These are phyloP conservation scores for Croton setiger DNA, from an alignment of 441 rosid genomes.

Conservation along the genomic window DNA sequence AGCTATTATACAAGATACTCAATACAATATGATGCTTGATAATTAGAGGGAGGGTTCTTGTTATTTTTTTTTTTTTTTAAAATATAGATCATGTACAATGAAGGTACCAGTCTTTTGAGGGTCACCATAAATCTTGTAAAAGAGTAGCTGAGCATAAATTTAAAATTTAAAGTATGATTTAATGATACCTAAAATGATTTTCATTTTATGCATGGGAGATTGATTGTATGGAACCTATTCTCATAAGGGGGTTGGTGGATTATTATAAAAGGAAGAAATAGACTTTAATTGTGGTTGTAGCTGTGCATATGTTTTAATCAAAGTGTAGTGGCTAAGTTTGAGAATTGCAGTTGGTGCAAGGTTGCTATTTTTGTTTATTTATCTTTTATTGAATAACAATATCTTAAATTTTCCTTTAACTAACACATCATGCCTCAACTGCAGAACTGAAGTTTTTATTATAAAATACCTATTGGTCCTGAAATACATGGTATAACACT, in stretches of 20 bases:
- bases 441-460: too few species aligned
- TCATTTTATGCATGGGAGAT: not conserved
- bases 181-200: not conserved
- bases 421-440: not conserved
- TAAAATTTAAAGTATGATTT: not conserved
- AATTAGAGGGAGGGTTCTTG: not conserved
- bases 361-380: too few species aligned
- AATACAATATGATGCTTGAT: not conserved
- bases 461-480: not conserved
- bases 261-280: not conserved
- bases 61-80: not conserved
- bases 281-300: not conserved
- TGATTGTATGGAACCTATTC: not conserved
- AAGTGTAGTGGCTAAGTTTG: not conserved
- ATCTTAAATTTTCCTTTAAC: not conserved
- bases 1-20: not conserved
- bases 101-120: not conserved
- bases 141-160: not conserved
- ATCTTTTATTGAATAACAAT: too few species aligned
- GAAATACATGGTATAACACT: too few species aligned
- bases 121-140: not conserved
- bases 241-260: not conserved
- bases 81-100: not conserved
- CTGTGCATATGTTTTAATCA: not conserved
- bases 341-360: not conserved